Evolutionary conservation across 768 basidiomycete genomes (phyloP).

Genomic region (Clavulina sp.): DNA sequence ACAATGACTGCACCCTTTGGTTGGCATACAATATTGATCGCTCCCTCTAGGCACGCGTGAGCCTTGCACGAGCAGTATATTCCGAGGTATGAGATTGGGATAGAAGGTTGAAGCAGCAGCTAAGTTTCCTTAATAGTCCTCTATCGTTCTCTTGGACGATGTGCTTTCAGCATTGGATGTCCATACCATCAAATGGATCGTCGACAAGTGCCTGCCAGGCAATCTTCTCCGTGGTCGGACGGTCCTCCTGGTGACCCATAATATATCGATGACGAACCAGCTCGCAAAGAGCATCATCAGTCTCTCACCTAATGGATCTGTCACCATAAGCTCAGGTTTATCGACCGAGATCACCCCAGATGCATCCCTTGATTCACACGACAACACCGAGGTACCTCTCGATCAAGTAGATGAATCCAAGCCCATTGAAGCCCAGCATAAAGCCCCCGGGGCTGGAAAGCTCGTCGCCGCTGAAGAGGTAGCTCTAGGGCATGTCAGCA

Average conservation of each 20-base stretch:
- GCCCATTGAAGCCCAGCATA: too few species aligned
- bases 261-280: neutral
- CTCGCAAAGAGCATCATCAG: neutral
- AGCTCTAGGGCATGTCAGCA: slow-evolving; percentile 38
- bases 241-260: slow-evolving; percentile 20
- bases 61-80: slow-evolving; percentile 41
- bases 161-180: slow-evolving; percentile 47
- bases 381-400: too few species aligned
- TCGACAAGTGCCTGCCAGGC: slow-evolving; percentile 21
- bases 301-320: too few species aligned
- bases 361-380: too few species aligned
- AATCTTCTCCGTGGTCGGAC: slow-evolving; percentile 21
- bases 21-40: neutral
- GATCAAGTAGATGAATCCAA: too few species aligned
- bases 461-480: too few species aligned
- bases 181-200: slow-evolving; percentile 33
- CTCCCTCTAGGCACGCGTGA: slow-evolving; percentile 26
- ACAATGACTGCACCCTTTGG: neutral
- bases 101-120: too few species aligned
- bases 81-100: slow-evolving; percentile 37
- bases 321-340: too few species aligned
- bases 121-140: too few species aligned
- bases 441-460: too few species aligned
- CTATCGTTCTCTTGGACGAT: slow-evolving; percentile 62
- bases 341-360: too few species aligned